Percentiles rank a stretch among this genome's conserved stretches.
Conservation (phyloP, 768 basidiomycete genomes). For the Suillus subalutaceus region DNA sequence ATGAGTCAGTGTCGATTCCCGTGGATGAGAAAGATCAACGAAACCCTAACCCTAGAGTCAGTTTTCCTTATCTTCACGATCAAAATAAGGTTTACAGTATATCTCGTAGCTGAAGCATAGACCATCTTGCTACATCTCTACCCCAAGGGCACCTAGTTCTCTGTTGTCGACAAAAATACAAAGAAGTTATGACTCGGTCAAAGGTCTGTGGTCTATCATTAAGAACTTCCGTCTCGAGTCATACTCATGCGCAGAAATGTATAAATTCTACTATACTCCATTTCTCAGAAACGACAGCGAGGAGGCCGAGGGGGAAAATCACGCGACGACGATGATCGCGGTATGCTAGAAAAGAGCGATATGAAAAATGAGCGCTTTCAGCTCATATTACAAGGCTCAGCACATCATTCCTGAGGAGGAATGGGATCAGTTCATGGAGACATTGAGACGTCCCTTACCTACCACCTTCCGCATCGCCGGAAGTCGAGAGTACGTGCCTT, state of each 20-base stretch:
- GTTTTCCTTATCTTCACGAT: constrained; percentile 5
- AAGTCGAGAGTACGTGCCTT: constrained; percentile 69
- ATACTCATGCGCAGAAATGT: constrained; percentile 2
- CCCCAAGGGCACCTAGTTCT: neutral
- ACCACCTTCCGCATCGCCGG: constrained; percentile 95
- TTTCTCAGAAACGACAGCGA: constrained; percentile 22
- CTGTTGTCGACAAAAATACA: neutral
- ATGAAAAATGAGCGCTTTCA: constrained; percentile 75
- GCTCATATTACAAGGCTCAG: constrained; percentile 74
- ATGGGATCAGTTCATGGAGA: constrained; percentile 73
- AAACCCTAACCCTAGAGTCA: constrained; percentile 10
- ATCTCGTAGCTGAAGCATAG: neutral
- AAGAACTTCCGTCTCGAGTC: neutral
- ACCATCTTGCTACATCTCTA: neutral
- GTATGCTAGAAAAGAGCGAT: constrained; percentile 57
- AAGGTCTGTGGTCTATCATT: constrained; percentile 8
- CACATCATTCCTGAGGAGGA: constrained; percentile 75
- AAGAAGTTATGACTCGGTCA: constrained; percentile 11
- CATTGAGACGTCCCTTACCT: constrained; percentile 74
- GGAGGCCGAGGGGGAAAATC: constrained; percentile 19
- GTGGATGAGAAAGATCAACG: too few relatives aligned
- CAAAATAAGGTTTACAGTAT: neutral
- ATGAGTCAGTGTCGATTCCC: too few relatives aligned
- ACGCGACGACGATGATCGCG: constrained; percentile 46
- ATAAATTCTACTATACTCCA: neutral